A percentile compares a stretch with the other conserved stretches of the same genome.
Evolutionary conservation across 2,329 filamentous ascomycete genomes (phyloP).

Genomic region (Ophiocordyceps polyrhachis-furcata): DNA sequence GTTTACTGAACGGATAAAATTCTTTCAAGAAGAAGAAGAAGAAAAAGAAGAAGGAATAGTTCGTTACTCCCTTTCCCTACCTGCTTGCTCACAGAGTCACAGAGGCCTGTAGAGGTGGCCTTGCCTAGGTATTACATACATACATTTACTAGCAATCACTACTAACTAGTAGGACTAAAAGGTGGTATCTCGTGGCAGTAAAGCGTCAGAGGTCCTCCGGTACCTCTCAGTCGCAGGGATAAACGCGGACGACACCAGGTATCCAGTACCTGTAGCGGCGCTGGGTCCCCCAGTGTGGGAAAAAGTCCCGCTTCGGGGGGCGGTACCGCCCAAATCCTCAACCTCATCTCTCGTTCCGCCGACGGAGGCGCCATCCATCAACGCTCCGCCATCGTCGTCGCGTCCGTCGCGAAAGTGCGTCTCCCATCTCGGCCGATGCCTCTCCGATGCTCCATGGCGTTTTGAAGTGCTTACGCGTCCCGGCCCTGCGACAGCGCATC

Average conservation of each 20-base stretch:
- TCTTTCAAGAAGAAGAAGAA: too few species aligned
- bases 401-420: constrained; percentile 18
- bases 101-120: too few species aligned
- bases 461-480: constrained; percentile 25
- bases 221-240: not conserved
- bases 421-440: constrained; percentile 33
- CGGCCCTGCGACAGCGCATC: constrained; percentile 32
- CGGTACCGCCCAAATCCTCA: constrained; percentile 23
- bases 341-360: constrained; percentile 37
- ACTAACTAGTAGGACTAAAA: too few species aligned
- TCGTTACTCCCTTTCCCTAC: too few species aligned
- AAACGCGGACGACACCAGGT: not conserved
- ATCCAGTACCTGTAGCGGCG: not conserved
- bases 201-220: not conserved
- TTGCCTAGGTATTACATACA: too few species aligned
- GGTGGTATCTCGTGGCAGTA: not conserved
- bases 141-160: too few species aligned
- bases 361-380: constrained; percentile 36
- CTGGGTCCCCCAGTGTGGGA: constrained; percentile 3
- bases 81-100: too few species aligned
- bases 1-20: too few species aligned
- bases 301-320: constrained; percentile 21
- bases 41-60: too few species aligned
- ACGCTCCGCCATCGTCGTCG: constrained; percentile 23
- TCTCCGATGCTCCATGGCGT: constrained; percentile 29